These are phyloP conservation scores for Arachnomyces sp. DNA, from an alignment of 2,329 filamentous ascomycete species.

Conservation along the genomic window DNA sequence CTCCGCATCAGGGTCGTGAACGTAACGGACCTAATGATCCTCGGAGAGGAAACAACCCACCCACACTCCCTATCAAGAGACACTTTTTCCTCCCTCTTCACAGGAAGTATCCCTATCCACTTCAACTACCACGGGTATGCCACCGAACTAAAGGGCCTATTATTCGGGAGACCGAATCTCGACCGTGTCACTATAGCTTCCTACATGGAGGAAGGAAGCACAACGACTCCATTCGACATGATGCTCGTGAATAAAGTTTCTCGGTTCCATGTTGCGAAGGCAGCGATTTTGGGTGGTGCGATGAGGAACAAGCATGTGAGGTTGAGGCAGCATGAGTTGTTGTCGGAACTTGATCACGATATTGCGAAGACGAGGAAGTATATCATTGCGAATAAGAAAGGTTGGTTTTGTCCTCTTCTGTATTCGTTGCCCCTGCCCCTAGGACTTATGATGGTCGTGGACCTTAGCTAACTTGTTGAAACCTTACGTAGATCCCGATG, in stretches of 20 bases:
- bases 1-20: constrained; percentile 56
- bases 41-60: constrained; percentile 47
- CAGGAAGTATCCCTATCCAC: constrained; percentile 45
- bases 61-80: constrained; percentile 49
- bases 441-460: constrained; percentile 6
- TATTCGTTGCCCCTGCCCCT: neutral
- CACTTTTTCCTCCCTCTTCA: constrained; percentile 51
- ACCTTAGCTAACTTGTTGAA: constrained; percentile 3
- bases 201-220: constrained; percentile 58
- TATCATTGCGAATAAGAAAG: constrained; percentile 46
- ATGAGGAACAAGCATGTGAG: constrained; percentile 42
- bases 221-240: constrained; percentile 63
- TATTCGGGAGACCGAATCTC: constrained; percentile 49
- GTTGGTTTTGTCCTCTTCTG: constrained; percentile 28
- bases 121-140: constrained; percentile 63
- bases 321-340: constrained; percentile 36
- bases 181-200: constrained; percentile 49
- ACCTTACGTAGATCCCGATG: constrained; percentile 40
- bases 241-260: constrained; percentile 56
- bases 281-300: constrained; percentile 44
- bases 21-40: constrained; percentile 58
- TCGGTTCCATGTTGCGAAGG: constrained; percentile 50
- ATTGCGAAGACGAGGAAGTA: constrained; percentile 45
- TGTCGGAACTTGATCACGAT: constrained; percentile 41
- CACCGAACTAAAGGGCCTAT: constrained; percentile 51